Base-by-base conservation (phyloP, 202 grass and related monocot species). In the Zizania palustris region DNA sequence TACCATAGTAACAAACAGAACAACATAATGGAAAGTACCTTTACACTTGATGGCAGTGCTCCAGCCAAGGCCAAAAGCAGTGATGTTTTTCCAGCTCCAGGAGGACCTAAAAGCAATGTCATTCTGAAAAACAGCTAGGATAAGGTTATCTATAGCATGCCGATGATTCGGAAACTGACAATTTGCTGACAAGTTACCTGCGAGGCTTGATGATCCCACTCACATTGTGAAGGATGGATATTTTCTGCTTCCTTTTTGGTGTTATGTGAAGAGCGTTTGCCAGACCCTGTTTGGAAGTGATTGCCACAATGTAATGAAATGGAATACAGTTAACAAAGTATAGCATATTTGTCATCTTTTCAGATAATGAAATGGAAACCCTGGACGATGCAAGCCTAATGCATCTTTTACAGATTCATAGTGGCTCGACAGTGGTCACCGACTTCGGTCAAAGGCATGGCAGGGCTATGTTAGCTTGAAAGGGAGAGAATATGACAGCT, bases 151-250 rank as follows among this genome's bases (percentile, higher is more conserved):
- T 63, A 51, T 16, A 5, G 11, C 14, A 40, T 14, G 51, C 3
- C 3, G 1, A 5, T 12, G 16, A 12, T 43, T 12, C 16, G 38
- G 7, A 2, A 62, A 2, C 3, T 43, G 14, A 18, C 1, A 55
- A 7, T 68, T 41, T 63, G 74, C 39, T 16, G 7, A 14, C 4
- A 14, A 16, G 5, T 75, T 81, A 93, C 91, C 91, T 93, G 82
- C 78, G 71, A 6, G 88, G 88, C 76, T 93, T 93, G 66, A 90
- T 84, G 64, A 90, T 78, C 8, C 91, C 91, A 35, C 87, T 88
- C 60, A 90, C 71, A 43, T 85, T 78, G 73, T 85, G 77, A 63
- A 93, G 87, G 45, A 93, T 83, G 3, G 67, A 73, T 60, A 90
- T 73, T 72, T 80, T 80, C 64, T 68, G 65, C 54, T 93, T 93